phyloP scores from a whole-genome alignment of 1,284 basidiomycete genomes.

The Cystobasidium sp. region DNA sequence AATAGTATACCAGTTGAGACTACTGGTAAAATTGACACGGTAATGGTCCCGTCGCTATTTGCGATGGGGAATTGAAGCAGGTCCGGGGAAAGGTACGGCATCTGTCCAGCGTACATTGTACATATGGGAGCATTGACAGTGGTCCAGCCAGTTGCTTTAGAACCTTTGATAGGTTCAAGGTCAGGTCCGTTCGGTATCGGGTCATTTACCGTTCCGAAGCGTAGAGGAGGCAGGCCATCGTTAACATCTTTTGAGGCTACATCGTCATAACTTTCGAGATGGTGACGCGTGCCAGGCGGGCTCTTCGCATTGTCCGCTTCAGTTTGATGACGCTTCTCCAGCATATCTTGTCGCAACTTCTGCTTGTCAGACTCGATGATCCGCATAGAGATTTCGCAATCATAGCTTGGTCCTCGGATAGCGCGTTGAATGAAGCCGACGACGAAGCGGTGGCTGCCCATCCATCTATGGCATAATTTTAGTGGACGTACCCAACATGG shows the following conservation, averaged over 20 bases:
- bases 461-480: slow-evolving; percentile 75
- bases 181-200: slow-evolving; percentile 24
- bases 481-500: neutral
- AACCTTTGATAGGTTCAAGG: slow-evolving; percentile 45
- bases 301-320: neutral
- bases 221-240: slow-evolving; percentile 59
- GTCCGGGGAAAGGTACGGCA: slow-evolving; percentile 59
- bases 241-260: slow-evolving; percentile 38
- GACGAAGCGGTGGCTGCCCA: slow-evolving; percentile 91
- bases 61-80: slow-evolving; percentile 45
- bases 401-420: slow-evolving; percentile 63
- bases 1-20: slow-evolving; percentile 11
- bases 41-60: slow-evolving; percentile 27
- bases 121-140: slow-evolving; percentile 71
- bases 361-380: slow-evolving; percentile 71
- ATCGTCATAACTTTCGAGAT: slow-evolving; percentile 1
- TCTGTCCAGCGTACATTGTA: slow-evolving; percentile 66
- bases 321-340: slow-evolving; percentile 2
- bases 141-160: slow-evolving; percentile 64
- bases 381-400: slow-evolving; percentile 73
- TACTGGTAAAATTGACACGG: slow-evolving; percentile 26
- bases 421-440: slow-evolving; percentile 70
- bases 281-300: no score
- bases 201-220: slow-evolving; percentile 54
- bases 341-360: slow-evolving; percentile 11